Evolutionary conservation across 306 rosid species (phyloP).

Genomic region (Trifolium dubium): DNA sequence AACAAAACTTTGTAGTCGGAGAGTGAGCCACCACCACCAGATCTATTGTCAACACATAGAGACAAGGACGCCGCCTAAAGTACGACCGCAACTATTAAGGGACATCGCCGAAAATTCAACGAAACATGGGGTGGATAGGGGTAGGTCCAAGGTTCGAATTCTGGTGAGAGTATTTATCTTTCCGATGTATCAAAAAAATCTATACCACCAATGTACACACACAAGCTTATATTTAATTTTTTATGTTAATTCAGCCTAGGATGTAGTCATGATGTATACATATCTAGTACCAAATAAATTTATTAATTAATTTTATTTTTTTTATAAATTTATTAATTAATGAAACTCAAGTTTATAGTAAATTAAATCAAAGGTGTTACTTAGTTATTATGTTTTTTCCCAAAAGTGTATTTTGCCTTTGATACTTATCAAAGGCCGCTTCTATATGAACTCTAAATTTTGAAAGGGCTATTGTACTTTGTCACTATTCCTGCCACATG

Average conservation of each 20-base stretch:
- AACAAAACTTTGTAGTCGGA: too few species aligned
- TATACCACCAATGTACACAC: neutral
- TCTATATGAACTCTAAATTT: slow-evolving; percentile 22
- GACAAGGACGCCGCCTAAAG: too few species aligned
- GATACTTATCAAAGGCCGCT: slow-evolving; percentile 42
- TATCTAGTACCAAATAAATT: slow-evolving; percentile 2
- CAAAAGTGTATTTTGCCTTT: slow-evolving; percentile 41
- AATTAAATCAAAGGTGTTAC: neutral
- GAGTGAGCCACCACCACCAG: too few species aligned
- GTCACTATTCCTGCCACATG: slow-evolving; percentile 45
- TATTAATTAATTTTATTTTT: slow-evolving; percentile 11
- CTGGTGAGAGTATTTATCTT: too few species aligned
- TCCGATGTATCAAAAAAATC: too few species aligned
- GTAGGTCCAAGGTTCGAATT: too few species aligned
- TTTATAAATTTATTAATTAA: slow-evolving; percentile 24
- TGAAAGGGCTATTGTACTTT: slow-evolving; percentile 34
- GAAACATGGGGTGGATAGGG: too few species aligned
- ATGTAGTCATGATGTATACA: neutral
- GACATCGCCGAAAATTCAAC: too few species aligned
- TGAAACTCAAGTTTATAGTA: neutral
- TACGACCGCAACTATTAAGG: too few species aligned
- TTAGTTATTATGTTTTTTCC: slow-evolving; percentile 7
- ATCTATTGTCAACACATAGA: too few species aligned
- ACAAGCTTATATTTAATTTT: neutral
- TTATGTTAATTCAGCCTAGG: neutral